phyloP scores from a whole-genome alignment of 2,329 filamentous ascomycete species.

The Ophiostoma angusticollis region DNA sequence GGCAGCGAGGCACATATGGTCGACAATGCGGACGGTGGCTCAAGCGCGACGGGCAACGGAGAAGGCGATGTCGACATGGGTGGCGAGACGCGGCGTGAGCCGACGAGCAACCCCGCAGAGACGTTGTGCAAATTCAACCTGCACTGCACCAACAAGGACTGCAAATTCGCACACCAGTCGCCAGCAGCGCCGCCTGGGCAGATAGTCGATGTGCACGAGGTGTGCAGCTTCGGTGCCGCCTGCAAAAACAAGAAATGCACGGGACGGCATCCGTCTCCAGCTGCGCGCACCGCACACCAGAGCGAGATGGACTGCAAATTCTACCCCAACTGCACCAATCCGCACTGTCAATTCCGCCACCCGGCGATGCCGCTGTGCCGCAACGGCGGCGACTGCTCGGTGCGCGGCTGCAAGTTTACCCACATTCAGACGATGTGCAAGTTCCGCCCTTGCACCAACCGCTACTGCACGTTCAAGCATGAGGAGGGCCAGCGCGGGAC shows the following conservation, averaged over 20 bases:
- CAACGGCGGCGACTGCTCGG: slow-evolving; percentile 80
- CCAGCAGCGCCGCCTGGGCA: slow-evolving; percentile 71
- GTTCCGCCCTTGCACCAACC: slow-evolving; percentile 83
- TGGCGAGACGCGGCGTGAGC: slow-evolving; percentile 34
- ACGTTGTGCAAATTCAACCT: slow-evolving; percentile 83
- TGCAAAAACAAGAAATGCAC: slow-evolving; percentile 96
- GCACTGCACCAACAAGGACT: slow-evolving; percentile 76
- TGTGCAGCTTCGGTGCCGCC: slow-evolving; percentile 73
- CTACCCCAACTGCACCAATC: slow-evolving; percentile 83
- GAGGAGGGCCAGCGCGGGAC: slow-evolving; percentile 77
- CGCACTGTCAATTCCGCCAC: slow-evolving; percentile 78
- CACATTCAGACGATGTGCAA: slow-evolving; percentile 77
- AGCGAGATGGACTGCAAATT: slow-evolving; percentile 80
- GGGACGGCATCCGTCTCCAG: slow-evolving; percentile 82
- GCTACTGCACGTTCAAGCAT: slow-evolving; percentile 80
- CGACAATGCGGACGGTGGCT: slow-evolving; percentile 21
- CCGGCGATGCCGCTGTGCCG: slow-evolving; percentile 76
- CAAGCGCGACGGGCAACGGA: slow-evolving; percentile 16
- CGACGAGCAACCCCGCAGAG: slow-evolving; percentile 45
- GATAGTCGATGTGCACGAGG: slow-evolving; percentile 65
- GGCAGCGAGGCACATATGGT: slow-evolving; percentile 20
- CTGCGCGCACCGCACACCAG: slow-evolving; percentile 64
- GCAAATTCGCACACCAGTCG: slow-evolving; percentile 88
- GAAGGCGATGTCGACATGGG: slow-evolving; percentile 53
- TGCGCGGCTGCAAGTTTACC: slow-evolving; percentile 74